Evolutionary conservation across 2,329 filamentous ascomycete genomes (phyloP), one percentile per base, ranked within the genome.

Genomic region (Pseudopyrenochaeta lycopersici): DNA sequence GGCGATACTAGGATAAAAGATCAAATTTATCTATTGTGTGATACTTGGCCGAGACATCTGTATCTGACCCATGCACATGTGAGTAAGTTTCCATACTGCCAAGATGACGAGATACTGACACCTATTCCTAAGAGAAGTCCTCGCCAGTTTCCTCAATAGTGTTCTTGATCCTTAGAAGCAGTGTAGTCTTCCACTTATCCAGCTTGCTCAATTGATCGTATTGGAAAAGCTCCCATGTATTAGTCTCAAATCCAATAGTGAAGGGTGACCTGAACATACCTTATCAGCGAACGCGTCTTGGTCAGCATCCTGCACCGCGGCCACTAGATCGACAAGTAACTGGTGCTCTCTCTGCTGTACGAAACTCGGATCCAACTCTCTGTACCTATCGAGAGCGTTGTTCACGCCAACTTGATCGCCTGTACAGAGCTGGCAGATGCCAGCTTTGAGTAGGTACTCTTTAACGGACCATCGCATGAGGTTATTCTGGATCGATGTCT

Each of bases 131-230:
- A 58, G 88, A 88, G 68, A 90, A 90, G 68, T 90, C 88, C 62
- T 90, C 88, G 35, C 81, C 85, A 60, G 83, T 81, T 71, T 87
- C 84, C 78, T 94, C 89, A 67, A 97, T 96, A 48, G 83, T 83
- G 68, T 88, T 88, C 88, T 97, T 97, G 69, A 97, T 84, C 65
- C 88, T 85, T 70, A 96, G 80, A 59, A 97, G 77, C 52, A 97
- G 81, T 29, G 89, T 91, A 45, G 91, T 97, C 89, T 97, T 97
- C 94, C 94, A 98, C 81, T 94, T 95, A 74, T 97, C 93, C 70
- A 98, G 80, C 82, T 95, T 95, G 80, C 88, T 95, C 80, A 97
- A 83, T 80, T 96, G 91, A 75, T 97, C 92, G 72, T 87, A 98
- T 75, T 94, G 88, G 81, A 90, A 96, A 60, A 96, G 77, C 67